These are phyloP conservation scores for Backusella australiensis DNA, from an alignment of 192 early-diverging fungal species.

Conservation along the genomic window DNA sequence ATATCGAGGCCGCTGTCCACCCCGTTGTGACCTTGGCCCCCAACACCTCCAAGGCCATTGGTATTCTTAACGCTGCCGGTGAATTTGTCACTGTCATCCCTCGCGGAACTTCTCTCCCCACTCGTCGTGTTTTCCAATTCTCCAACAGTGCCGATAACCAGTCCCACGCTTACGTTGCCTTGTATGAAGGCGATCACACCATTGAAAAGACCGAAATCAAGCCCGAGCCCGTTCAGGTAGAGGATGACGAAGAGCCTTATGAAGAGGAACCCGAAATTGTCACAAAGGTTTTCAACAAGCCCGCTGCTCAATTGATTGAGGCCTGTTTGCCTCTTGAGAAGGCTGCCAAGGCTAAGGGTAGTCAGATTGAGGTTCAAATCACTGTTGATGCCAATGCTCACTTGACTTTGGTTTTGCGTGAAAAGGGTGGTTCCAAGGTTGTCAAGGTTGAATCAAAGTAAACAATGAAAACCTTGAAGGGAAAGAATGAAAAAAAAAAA, in stretches of 20 bases:
- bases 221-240: constrained; percentile 44
- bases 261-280: constrained; percentile 36
- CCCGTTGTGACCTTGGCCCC: constrained; percentile 51
- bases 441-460: constrained; percentile 40
- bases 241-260: constrained; percentile 57
- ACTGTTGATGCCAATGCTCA: constrained; percentile 48
- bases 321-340: constrained; percentile 58
- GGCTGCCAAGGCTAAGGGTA: constrained; percentile 43
- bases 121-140: constrained; percentile 73
- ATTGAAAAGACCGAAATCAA: constrained; percentile 47
- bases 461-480: neutral
- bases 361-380: constrained; percentile 49
- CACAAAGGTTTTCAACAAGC: constrained; percentile 43
- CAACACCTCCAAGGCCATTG: constrained; percentile 73
- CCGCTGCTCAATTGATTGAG: constrained; percentile 63
- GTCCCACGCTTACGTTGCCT: constrained; percentile 71
- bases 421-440: constrained; percentile 47
- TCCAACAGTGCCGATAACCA: constrained; percentile 62
- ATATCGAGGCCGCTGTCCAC: constrained; percentile 52
- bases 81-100: constrained; percentile 79
- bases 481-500: neutral
- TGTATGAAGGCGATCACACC: constrained; percentile 81
- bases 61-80: constrained; percentile 69
- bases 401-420: constrained; percentile 48
- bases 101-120: constrained; percentile 84